A percentile compares a stretch with the other conserved stretches of the same genome.
Conservation (phyloP, 495 filamentous ascomycete species). For the Pyrenopolyporus hunteri region DNA sequence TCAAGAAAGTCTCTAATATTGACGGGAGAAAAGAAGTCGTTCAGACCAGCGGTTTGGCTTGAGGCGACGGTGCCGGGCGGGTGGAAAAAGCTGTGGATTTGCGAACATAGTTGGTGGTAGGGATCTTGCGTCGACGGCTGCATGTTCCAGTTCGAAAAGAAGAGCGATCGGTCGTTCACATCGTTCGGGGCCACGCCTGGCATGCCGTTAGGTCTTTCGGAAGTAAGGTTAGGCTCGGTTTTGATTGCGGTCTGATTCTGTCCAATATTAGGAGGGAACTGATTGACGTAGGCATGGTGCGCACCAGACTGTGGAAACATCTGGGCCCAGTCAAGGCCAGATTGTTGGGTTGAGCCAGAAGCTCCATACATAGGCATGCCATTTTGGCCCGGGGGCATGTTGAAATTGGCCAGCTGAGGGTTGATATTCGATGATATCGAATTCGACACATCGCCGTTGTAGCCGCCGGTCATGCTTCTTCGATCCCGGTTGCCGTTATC, state of each 20-base stretch:
- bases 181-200: constrained; percentile 50
- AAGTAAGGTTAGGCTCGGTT: constrained; percentile 51
- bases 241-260: constrained; percentile 61
- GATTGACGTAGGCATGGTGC: constrained; percentile 65
- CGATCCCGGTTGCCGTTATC: constrained; percentile 56
- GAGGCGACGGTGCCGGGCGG: constrained; percentile 49
- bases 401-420: constrained; percentile 62
- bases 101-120: constrained; percentile 57
- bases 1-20: constrained; percentile 68
- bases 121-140: constrained; percentile 53
- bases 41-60: constrained; percentile 48
- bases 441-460: constrained; percentile 57
- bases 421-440: constrained; percentile 62
- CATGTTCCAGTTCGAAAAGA: constrained; percentile 50
- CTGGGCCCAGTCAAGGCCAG: constrained; percentile 68
- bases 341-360: constrained; percentile 51
- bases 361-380: constrained; percentile 59
- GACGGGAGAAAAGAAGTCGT: constrained; percentile 60
- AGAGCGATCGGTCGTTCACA: constrained; percentile 42
- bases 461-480: constrained; percentile 58
- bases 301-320: constrained; percentile 72
- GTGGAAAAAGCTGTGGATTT: constrained; percentile 61
- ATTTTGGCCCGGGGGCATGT: constrained; percentile 57
- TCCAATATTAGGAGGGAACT: constrained; percentile 62
- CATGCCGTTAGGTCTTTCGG: constrained; percentile 49